Evolutionary conservation across 2,329 filamentous ascomycete genomes (phyloP), one percentile per base, ranked within the genome.

Genomic region (Tothia fuscella): DNA sequence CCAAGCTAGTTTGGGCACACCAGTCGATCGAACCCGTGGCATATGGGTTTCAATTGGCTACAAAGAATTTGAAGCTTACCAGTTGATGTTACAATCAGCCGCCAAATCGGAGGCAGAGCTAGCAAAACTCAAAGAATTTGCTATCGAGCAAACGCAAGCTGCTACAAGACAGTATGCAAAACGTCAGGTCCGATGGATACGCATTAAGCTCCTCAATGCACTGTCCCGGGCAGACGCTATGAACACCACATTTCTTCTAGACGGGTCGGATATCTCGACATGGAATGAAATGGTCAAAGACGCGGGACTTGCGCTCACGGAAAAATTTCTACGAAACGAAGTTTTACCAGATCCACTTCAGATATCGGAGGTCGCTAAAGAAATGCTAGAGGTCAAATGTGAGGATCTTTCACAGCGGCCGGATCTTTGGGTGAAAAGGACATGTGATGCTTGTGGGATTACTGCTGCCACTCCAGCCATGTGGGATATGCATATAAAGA

Each of bases 1-100:
- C 4, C 60, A 69, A 41, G 56, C 64, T 36, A 55, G 63, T 0
- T 53, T 63, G 2, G 80, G 76, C 0, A 59, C 67, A 2, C 49
- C 59, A 0, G 61, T 91, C 2, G 86, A 96, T 54, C 71, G 76
- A 49, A 82, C 75, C 1, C 77, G 79, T 41, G 93, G 91, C 0
- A 93, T 98, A 32, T 98, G 89, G 87, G 82, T 93, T 41, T 91
- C 88, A 1, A 98, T 98, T 47, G 91, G 91, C 1, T 95, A 87
- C 62, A 95, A 93, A 57, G 86, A 98, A 55, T 82, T 96, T 55
- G 72, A 82, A 44, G 70, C 75, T 0, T 94, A 87, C 53, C 63
- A 88, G 17, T 30, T 46, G 9, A 59, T 58, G 4, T 47, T 62
- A 3, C 14, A 47, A 21, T 35, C 37, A n/a, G 37, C 49, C 2